phyloP scores from a whole-genome alignment of 148 eudicot species.

The Rhododendron ferrugineum region DNA sequence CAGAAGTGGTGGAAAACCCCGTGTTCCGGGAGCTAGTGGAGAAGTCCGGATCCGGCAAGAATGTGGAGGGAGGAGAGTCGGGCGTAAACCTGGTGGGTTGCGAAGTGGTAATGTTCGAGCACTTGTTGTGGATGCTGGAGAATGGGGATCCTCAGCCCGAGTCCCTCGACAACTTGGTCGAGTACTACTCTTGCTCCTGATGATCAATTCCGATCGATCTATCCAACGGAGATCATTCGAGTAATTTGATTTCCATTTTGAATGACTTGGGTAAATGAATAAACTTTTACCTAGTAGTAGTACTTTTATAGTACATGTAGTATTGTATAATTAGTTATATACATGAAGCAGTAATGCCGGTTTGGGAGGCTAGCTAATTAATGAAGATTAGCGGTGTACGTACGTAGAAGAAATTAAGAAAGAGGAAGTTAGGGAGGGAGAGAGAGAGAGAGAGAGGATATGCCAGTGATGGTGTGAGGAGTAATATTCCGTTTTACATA shows the following conservation, averaged over 20 bases:
- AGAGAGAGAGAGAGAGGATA: background rate
- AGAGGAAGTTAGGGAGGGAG: background rate
- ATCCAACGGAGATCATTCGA: background rate
- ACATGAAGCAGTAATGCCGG: background rate
- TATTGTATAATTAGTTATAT: background rate
- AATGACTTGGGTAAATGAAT: background rate
- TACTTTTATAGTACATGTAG: background rate
- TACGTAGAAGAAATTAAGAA: background rate
- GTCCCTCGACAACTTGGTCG: slow-evolving; percentile 51
- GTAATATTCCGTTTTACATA: background rate
- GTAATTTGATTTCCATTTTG: background rate
- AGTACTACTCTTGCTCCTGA: slow-evolving; percentile 50
- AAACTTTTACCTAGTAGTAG: background rate
- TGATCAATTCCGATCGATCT: background rate
- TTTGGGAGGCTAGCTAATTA: background rate
- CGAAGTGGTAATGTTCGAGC: slow-evolving; percentile 73
- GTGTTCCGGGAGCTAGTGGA: slow-evolving; percentile 54
- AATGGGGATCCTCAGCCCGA: slow-evolving; percentile 65
- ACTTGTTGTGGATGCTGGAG: slow-evolving; percentile 74
- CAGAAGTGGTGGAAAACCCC: slow-evolving; percentile 51
- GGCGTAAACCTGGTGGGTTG: slow-evolving; percentile 20
- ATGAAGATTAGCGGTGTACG: background rate
- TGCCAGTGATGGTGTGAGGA: background rate
- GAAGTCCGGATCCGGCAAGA: slow-evolving; percentile 11
- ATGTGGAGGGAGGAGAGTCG: slow-evolving; percentile 20